Evolutionary conservation across 768 basidiomycete species (phyloP), one percentile per base, ranked within the genome.

Genomic region (Auricularia auricula-judae): DNA sequence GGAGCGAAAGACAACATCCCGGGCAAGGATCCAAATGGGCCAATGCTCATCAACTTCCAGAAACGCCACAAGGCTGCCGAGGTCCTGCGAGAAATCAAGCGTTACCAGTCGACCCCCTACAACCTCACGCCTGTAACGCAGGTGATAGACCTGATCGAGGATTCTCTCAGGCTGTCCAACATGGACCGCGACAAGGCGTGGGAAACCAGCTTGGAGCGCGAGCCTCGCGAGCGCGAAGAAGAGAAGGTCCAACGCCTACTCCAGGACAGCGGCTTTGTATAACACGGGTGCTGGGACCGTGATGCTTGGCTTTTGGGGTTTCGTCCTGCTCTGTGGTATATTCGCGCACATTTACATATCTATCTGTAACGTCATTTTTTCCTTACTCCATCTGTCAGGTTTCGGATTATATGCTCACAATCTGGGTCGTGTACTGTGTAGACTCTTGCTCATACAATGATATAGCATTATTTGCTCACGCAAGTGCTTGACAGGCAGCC

Each of bases 21-120:
- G 16, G 23, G 23, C 43, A 7, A 21, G 21, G 39, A 42, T 34
- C 23, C 23, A 36, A 44, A 71, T 72, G 33, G 71, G 70, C 54
- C 8, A 82, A 84, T 65, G 56, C 78, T 96, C 67, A 87, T 98
- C 76, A 98, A 98, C 77, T 98, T 98, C 78, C 85, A 88, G 72
- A 99, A 99, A 75, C 89, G 96, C 18, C 88, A 92, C 70, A 91
- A 91, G 75, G 88, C 93, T 0, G 93, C 93, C n/a, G 95, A 97
- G 72, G 91, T 98, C 69, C 92, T 99, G 69, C 86, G 87, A 67
- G 94, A 98, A 73, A 98, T 99, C 74, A 91, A 97, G 73, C 88
- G 92, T 35, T 98, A 95, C 86, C 97, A 99, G 74, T 83, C 88
- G 4, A 86, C 86, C 67, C 86, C 91, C 1, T 98, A 93, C 79